Evolutionary conservation across 108 stramenopile species (phyloP), one percentile per base, ranked within the genome.

Genomic region (Skeletonema potamos): DNA sequence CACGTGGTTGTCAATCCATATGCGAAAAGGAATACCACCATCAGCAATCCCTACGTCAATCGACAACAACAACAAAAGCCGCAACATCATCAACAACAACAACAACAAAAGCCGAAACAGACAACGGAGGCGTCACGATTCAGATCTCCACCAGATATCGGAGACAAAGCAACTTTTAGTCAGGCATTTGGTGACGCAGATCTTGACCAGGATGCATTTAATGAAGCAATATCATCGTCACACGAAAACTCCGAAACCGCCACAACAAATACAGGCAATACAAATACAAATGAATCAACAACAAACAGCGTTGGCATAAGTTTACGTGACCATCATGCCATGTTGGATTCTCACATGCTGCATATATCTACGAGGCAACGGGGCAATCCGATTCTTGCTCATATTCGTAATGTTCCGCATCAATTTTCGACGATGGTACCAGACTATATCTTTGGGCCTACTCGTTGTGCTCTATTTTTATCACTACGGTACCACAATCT

Each of bases 341-440:
- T 87, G 61, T 54, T 73, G 60, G 87, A 89, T 43, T 86, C 87
- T 11, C 89, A 90, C 36, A 76, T 89, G 26, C 66, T 93, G 15
- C 82, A 86, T 48, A 85, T 91, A 5, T 90, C 89, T 13, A 86
- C 89, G 27, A 85, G 83, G 28, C 92, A 93, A 61, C 68, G 85
- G n/a, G 92, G 92, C 1, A 93, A 93, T 72, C 82, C 81, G 0
- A 65, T 93, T 20, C 62, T 93, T 27, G 62, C 75, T 9, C 81
- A 82, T 58, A 84, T 93, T 58, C 87, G 87, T 1, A 93, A 93
- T 64, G 92, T 93, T 58, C 92, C 92, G 1, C 76, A 77, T 54
- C 74, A 81, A 33, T 93, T 76, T 54, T 74, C 81, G 15, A 70
- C 72, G 33, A 90, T 93, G 87, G 82, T 89, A 1, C 92, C 92